Percentiles rank a stretch among this genome's conserved stretches.
These are phyloP conservation scores for Saitoella complicata DNA, from an alignment of 805 yeast genomes.

Conservation along the genomic window DNA sequence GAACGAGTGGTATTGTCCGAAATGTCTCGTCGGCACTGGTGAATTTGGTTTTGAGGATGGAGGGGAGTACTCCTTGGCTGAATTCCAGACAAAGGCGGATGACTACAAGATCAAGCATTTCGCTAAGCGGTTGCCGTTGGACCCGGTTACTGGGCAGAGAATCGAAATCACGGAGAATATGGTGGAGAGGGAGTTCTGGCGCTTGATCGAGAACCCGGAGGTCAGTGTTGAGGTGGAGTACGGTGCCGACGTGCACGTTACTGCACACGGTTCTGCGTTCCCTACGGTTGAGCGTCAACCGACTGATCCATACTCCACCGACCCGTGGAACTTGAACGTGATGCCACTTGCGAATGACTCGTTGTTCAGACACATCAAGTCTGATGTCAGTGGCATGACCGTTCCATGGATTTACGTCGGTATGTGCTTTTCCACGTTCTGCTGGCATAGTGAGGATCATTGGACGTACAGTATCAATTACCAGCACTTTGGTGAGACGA, in stretches of 20 bases:
- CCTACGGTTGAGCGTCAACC: constrained; percentile 20
- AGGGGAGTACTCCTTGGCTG: constrained; percentile 35
- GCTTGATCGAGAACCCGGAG: constrained; percentile 18
- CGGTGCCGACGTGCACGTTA: constrained; percentile 26
- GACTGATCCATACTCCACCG: constrained; percentile 18
- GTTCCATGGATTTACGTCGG: constrained; percentile 92
- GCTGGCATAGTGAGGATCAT: constrained; percentile 96
- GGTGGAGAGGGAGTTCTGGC: constrained; percentile 24
- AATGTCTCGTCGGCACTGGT: constrained; percentile 73
- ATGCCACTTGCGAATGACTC: constrained; percentile 22
- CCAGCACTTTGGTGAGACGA: constrained; percentile 77
- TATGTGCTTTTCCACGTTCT: constrained; percentile 74
- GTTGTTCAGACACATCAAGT: constrained; percentile 19
- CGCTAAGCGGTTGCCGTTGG: constrained; percentile 3
- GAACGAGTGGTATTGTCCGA: constrained; percentile 65
- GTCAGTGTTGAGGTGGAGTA: constrained; percentile 23
- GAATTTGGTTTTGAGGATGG: constrained; percentile 78
- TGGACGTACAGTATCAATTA: constrained; percentile 82
- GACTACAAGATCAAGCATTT: constrained; percentile 33
- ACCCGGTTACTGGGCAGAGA: not conserved
- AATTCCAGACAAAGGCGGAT: constrained; percentile 43
- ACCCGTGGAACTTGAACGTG: constrained; percentile 25
- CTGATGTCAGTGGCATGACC: constrained; percentile 70
- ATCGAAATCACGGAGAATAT: constrained; percentile 8
- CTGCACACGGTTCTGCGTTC: constrained; percentile 24